These are phyloP conservation scores for Pseudogymnoascus sp. DNA, from an alignment of 2,329 filamentous ascomycete genomes.

Conservation along the genomic window DNA sequence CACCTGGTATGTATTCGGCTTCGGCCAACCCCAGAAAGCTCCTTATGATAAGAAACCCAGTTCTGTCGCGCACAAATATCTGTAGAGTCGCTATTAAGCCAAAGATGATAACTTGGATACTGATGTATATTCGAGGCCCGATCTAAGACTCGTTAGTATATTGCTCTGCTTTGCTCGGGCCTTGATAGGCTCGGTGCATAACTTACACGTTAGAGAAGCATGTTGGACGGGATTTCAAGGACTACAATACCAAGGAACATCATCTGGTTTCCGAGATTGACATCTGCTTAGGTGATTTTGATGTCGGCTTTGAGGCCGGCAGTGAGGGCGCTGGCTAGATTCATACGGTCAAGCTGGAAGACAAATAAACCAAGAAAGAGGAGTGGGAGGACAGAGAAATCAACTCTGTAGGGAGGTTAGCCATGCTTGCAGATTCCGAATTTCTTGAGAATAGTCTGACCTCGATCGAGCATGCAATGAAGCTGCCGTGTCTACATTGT, in stretches of 20 bases:
- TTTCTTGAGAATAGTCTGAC: neutral
- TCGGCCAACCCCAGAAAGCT: conserved; percentile 45
- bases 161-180: neutral
- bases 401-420: conserved; percentile 9
- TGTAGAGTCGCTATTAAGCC: conserved; percentile 27
- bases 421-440: no score
- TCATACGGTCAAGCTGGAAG: conserved; percentile 28
- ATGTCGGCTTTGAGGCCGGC: conserved; percentile 25
- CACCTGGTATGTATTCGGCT: conserved; percentile 44
- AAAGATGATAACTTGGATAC: conserved; percentile 29
- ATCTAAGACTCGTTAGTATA: conserved; percentile 9
- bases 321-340: conserved; percentile 28
- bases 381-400: conserved; percentile 20
- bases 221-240: conserved; percentile 28
- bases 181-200: neutral
- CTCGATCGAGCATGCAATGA: neutral
- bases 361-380: conserved; percentile 27
- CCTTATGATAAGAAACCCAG: conserved; percentile 37
- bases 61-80: conserved; percentile 34
- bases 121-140: conserved; percentile 26
- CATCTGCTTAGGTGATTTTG: conserved; percentile 22
- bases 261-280: conserved; percentile 27
- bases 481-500: neutral
- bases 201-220: conserved; percentile 21
- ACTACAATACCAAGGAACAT: conserved; percentile 26